Percentiles rank a stretch among this genome's conserved stretches.
Conservation (phyloP, 1,139 yeast genomes). For the Blastobotrys illinoisensis region DNA sequence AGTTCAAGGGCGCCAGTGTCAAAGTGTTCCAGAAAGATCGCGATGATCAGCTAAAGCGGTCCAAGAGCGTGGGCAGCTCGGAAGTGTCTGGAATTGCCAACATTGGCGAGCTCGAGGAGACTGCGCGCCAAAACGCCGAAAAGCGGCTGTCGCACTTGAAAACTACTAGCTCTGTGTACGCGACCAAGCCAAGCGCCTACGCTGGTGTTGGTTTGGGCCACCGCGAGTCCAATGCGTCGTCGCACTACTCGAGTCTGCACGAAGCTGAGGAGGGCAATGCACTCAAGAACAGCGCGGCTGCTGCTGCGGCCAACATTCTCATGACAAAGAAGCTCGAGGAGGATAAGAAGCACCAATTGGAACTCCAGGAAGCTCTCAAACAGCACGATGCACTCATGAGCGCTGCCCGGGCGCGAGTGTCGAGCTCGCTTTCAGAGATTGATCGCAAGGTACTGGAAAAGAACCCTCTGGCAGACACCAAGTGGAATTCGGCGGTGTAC, state of each 20-base stretch:
- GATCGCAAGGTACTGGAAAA: slow-evolving; percentile 37
- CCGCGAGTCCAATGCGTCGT: not conserved
- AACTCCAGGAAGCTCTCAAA: slow-evolving; percentile 24
- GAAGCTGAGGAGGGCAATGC: slow-evolving; percentile 2
- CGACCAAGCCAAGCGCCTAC: not conserved
- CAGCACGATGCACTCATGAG: slow-evolving; percentile 14
- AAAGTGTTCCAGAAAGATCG: not conserved
- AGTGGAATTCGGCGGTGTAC: slow-evolving; percentile 42
- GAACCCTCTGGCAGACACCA: slow-evolving; percentile 31
- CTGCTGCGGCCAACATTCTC: slow-evolving; percentile 15
- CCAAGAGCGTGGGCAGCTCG: not conserved
- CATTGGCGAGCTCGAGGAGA: slow-evolving; percentile 26
- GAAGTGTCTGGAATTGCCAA: slow-evolving; percentile 11
- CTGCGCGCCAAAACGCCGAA: slow-evolving; percentile 33
- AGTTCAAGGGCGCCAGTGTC: not conserved
- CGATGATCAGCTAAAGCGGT: slow-evolving; percentile 5
- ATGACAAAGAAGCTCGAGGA: slow-evolving; percentile 2
- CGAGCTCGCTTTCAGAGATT: slow-evolving; percentile 31
- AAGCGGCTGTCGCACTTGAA: slow-evolving; percentile 29
- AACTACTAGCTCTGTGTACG: slow-evolving; percentile 3
- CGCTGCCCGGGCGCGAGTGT: slow-evolving; percentile 34
- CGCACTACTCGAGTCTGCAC: not conserved
- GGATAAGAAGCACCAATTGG: slow-evolving; percentile 30
- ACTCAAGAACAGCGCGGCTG: slow-evolving; percentile 16
- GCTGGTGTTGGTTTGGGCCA: not conserved